A percentile compares a stretch with the other conserved stretches of the same genome.
Evolutionary conservation across 805 yeast species (phyloP).

Genomic region (Myxozyma monticola): DNA sequence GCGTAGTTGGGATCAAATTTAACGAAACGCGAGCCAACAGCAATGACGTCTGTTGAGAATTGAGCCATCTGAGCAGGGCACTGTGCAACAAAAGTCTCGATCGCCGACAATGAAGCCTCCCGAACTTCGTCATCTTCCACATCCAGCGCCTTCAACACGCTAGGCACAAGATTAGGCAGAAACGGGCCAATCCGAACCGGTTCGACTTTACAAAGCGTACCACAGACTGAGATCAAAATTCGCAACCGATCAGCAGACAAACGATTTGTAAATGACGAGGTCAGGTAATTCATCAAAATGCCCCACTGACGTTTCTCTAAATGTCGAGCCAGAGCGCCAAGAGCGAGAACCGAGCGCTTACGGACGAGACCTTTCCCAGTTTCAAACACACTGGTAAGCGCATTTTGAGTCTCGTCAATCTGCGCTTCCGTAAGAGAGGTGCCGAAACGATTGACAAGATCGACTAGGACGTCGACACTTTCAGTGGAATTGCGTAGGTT

Average conservation of each 20-base stretch:
- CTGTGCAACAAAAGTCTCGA: slow-evolving; percentile 46
- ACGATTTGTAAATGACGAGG: slow-evolving; percentile 1
- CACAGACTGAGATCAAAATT: slow-evolving; percentile 26
- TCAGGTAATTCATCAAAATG: slow-evolving; percentile 24
- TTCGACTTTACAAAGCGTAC: slow-evolving; percentile 35
- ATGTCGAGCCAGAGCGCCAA: slow-evolving; percentile 46
- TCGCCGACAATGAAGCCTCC: slow-evolving; percentile 49
- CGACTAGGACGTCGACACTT: slow-evolving; percentile 60
- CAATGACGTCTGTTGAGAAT: slow-evolving; percentile 37
- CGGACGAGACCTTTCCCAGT: slow-evolving; percentile 48
- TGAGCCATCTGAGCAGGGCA: slow-evolving; percentile 40
- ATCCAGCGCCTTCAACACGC: slow-evolving; percentile 36
- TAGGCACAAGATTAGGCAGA: slow-evolving; percentile 19
- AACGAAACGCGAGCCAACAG: slow-evolving; percentile 39
- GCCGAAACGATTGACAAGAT: slow-evolving; percentile 54
- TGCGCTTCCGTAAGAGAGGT: slow-evolving; percentile 44
- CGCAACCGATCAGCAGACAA: slow-evolving; percentile 21
- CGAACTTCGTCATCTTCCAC: slow-evolving; percentile 45
- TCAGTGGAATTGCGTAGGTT: slow-evolving; percentile 45
- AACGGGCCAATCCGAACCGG: slow-evolving; percentile 30
- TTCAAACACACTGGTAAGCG: slow-evolving; percentile 45
- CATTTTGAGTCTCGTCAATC: slow-evolving; percentile 33
- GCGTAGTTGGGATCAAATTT: slow-evolving; percentile 50
- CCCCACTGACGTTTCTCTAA: slow-evolving; percentile 36
- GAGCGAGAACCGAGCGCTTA: slow-evolving; percentile 52